Base-by-base conservation (phyloP, 306 rosid species). In the Cucurbita moschata region DNA sequence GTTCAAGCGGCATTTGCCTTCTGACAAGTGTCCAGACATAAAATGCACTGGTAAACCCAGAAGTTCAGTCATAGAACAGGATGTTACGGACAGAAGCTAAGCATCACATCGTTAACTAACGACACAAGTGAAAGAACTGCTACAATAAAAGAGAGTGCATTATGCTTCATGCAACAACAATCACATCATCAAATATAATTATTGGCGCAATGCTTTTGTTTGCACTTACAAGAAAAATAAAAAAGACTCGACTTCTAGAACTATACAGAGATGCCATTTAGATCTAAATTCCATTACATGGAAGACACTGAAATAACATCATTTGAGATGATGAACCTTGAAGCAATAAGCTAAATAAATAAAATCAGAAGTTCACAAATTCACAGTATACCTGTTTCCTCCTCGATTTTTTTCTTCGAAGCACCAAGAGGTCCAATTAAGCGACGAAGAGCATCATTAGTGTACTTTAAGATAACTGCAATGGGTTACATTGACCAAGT, bases 371-470 rank as follows among this genome's bases (percentile, higher is more conserved):
- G 26, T 58, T 37, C 21, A 10, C 80, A 73, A 54, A 35, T 52
- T 58, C 37, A 61, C 77, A 74, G 14, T 71, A 72, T 56, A 94
- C 98, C 97, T 84, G 98, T 94, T 84, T 94, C 92, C 76, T 79
- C 88, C 87, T 94, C 98, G 66, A 90, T 80, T 84, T 86, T 90
- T 75, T 79, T 89, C 86, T 87, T 89, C 49, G 85, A 75, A 82
- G 74, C 87, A 78, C 97, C 98, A 73, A 90, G 83, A 80, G 98
- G 98, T 65, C 98, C 98, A 86, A 94, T 85, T 81, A 94, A 80
- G 78, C 84, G 88, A 65, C 96, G 96, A 59, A 94, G 83, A 67
- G 84, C 79, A 19, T 94, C 97, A 68, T 94, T 90, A 85, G 80
- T 83, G 83, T 88, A 90, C 87, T 89, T 94, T 62, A 94, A 79